Conservation (phyloP, 805 yeast species). For the Kodamaea laetipori region DNA sequence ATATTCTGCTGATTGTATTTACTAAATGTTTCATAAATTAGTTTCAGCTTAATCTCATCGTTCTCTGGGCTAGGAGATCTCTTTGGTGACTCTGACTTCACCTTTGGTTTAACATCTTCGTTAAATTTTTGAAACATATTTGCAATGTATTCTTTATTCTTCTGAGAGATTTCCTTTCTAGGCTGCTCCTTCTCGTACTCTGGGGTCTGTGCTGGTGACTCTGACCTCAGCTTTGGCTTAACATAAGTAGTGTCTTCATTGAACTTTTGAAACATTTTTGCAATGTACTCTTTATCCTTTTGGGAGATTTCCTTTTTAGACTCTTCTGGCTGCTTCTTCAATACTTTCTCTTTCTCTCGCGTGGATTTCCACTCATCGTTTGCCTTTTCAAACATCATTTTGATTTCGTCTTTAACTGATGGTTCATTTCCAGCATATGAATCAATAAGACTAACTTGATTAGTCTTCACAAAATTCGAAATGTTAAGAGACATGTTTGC, state of each 20-base stretch:
- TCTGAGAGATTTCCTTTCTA: too few species aligned
- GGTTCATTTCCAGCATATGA: constrained; percentile 22
- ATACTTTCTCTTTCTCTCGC: neutral
- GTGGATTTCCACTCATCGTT: constrained; percentile 6
- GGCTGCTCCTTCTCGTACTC: constrained; percentile 9
- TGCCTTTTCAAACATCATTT: constrained; percentile 19
- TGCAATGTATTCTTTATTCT: constrained; percentile 30
- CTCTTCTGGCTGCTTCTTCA: neutral
- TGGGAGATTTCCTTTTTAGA: neutral
- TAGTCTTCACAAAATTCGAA: constrained; percentile 53
- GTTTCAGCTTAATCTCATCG: neutral
- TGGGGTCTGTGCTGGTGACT: constrained; percentile 2
- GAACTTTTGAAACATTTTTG: constrained; percentile 25
- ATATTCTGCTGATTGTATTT: neutral
- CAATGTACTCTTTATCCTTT: constrained; percentile 27
- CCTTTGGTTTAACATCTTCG: neutral
- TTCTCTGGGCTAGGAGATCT: constrained; percentile 9
- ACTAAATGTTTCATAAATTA: constrained; percentile 7
- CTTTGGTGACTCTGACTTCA: neutral
- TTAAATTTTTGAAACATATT: constrained; percentile 24
- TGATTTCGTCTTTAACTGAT: constrained; percentile 14
- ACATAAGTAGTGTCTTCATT: neutral
- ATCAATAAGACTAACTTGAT: constrained; percentile 37
- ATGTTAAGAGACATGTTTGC: constrained; percentile 52
- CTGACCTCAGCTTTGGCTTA: neutral